Conservation (phyloP, 345 rosid species). For the Eucalyptus erythrocorys region DNA sequence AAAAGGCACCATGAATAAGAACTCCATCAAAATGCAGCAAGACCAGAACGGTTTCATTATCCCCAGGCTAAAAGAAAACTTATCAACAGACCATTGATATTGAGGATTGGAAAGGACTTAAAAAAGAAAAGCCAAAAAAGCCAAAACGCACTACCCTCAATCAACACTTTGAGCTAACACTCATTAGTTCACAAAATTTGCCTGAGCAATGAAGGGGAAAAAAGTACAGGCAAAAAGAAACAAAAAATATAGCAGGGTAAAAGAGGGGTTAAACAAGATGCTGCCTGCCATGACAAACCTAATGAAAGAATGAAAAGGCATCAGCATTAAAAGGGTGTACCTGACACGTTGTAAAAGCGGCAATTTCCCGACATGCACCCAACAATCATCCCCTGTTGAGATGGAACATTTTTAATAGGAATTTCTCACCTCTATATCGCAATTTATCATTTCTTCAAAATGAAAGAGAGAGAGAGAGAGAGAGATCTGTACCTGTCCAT, state of each 20-base stretch:
- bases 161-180: not conserved
- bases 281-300: not conserved
- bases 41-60: not conserved
- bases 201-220: not conserved
- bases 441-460: not conserved
- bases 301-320: not conserved
- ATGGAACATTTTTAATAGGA: not conserved
- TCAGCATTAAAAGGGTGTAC: not conserved
- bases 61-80: not conserved
- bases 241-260: not conserved
- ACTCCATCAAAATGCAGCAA: not conserved
- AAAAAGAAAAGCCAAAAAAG: not conserved
- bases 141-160: not conserved
- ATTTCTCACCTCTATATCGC: not conserved
- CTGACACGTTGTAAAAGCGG: conserved; percentile 17
- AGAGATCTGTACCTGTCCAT: conserved; percentile 53
- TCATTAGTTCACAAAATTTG: not conserved
- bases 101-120: not conserved
- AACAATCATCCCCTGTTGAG: conserved; percentile 20
- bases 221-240: not conserved
- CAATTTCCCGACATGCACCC: conserved; percentile 31
- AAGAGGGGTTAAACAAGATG: not conserved
- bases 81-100: not conserved
- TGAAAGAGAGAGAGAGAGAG: not conserved
- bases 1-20: not conserved